Evolutionary conservation across 441 rosid species (phyloP).

Genomic region (Eruca vesicaria): DNA sequence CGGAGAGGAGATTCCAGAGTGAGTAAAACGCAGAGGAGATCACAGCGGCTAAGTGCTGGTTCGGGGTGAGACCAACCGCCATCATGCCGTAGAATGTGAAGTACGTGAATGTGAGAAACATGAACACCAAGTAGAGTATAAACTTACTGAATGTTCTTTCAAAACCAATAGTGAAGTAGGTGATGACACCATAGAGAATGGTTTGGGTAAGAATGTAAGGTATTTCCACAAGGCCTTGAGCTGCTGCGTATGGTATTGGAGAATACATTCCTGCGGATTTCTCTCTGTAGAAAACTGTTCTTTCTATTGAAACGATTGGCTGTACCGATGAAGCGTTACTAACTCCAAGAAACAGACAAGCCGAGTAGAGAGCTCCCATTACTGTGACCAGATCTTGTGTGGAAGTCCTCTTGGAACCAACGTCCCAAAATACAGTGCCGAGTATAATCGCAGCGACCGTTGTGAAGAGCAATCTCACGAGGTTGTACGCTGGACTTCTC

Average conservation of each 20-base stretch:
- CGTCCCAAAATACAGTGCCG: constrained; percentile 83
- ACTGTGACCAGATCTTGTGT: constrained; percentile 57
- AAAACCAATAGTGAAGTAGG: constrained; percentile 80
- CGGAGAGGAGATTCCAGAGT: constrained; percentile 93
- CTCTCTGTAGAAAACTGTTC: constrained; percentile 89
- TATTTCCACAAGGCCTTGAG: constrained; percentile 93
- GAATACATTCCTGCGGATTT: constrained; percentile 89
- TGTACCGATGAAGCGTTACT: constrained; percentile 87
- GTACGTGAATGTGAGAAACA: constrained; percentile 94
- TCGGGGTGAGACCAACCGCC: constrained; percentile 93
- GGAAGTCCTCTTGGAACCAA: constrained; percentile 65
- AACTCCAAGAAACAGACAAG: constrained; percentile 88
- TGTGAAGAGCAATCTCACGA: constrained; percentile 68
- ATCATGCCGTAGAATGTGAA: constrained; percentile 91
- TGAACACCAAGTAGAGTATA: constrained; percentile 65
- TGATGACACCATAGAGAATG: constrained; percentile 67
- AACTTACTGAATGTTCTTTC: constrained; percentile 80
- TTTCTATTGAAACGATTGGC: constrained; percentile 83
- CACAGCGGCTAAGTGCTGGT: constrained; percentile 75
- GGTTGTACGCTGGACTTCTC: constrained; percentile 92
- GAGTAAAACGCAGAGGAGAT: constrained; percentile 92
- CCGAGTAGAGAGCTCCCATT: constrained; percentile 85
- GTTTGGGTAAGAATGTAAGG: constrained; percentile 80
- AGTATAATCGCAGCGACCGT: constrained; percentile 60
- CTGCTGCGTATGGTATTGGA: constrained; percentile 74